Base-by-base conservation (phyloP, 176 grass and related monocot genomes). In the Puya raimondii region DNA sequence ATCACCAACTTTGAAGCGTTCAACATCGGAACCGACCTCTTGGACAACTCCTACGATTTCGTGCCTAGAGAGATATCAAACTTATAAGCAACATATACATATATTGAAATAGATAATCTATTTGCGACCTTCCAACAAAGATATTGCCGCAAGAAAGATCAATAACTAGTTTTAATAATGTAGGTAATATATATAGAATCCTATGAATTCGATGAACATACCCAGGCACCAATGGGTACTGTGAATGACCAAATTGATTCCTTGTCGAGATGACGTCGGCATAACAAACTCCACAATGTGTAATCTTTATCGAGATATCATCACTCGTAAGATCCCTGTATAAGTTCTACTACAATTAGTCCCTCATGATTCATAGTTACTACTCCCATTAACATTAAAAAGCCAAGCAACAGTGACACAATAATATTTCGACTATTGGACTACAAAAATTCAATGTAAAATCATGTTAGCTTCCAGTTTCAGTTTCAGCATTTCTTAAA, bases 31-130 rank as follows among this genome's bases (percentile, higher is more conserved):
- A 77, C 91, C 91, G 59, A 84, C 83, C 74, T 86, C 75, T 17
- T 61, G 86, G 50, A 95, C 86, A 65, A 90, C 72, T 72, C 91
- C 91, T 74, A 70, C 67, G 64, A 95, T 95, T 71, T 95, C 91
- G 72, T 95, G 91, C 79, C 91, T 95, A 70, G 23, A 64, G 29
- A 70, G 50, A 16, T 72, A 18, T 47, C 64, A 69, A 11, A 22
- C 17, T 64, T 42, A 53, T 53, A 74, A 47, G 63, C 70, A 72
- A 63, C 20, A 78, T 12, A 16, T 23, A 48, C 2, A 64, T 50
- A 47, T 2, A 14, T 6, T 64, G 26, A 59, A 69, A 71, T 12
- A 33, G 1, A 50, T 21, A 52, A 48, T 14, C 54, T 8, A 70
- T 2, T 13, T 23, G 12, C 4, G 5, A 1, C 10, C 22, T n/a